Conservation (phyloP, 1,284 basidiomycete genomes). For the Sphaerobolus stellatus region DNA sequence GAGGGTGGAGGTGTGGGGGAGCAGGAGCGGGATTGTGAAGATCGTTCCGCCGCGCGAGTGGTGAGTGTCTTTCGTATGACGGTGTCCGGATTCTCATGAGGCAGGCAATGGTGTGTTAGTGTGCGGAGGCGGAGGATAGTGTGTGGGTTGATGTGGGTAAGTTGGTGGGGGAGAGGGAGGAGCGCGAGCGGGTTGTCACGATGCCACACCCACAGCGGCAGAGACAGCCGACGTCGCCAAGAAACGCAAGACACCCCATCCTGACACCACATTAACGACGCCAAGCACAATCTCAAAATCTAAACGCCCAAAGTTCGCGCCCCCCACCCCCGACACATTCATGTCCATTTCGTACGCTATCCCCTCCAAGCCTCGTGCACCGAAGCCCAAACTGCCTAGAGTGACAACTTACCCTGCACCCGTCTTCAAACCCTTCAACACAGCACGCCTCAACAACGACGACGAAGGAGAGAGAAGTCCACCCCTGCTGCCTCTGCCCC, state of each 20-base stretch:
- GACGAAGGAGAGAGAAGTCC: too few relatives aligned
- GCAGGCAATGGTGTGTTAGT: conserved; percentile 79
- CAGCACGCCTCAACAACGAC: conserved; percentile 35
- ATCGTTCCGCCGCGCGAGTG: conserved; percentile 92
- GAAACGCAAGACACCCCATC: too few relatives aligned
- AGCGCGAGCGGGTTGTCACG: too few relatives aligned
- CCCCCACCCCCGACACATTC: not conserved
- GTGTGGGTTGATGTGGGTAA: conserved; percentile 91
- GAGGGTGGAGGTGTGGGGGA: conserved; percentile 84
- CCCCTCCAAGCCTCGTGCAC: not conserved
- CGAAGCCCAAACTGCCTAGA: conserved; percentile 1
- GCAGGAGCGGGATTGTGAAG: conserved; percentile 87
- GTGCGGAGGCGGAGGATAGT: conserved; percentile 84
- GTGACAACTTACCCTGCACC: conserved; percentile 14
- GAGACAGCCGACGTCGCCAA: too few relatives aligned
- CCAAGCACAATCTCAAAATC: conserved; percentile 44
- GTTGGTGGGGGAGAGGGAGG: conserved; percentile 57
- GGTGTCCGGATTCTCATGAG: too few relatives aligned
- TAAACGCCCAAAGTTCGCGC: conserved; percentile 7
- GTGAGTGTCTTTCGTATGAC: too few relatives aligned
- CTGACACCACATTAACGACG: conserved; percentile 72
- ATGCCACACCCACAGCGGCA: too few relatives aligned
- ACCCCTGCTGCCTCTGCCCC: conserved; percentile 83
- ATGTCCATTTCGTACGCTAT: not conserved
- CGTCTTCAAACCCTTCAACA: conserved; percentile 16